phyloP scores from a whole-genome alignment of 2,329 filamentous ascomycete genomes.

The Emergomyces orientalis region DNA sequence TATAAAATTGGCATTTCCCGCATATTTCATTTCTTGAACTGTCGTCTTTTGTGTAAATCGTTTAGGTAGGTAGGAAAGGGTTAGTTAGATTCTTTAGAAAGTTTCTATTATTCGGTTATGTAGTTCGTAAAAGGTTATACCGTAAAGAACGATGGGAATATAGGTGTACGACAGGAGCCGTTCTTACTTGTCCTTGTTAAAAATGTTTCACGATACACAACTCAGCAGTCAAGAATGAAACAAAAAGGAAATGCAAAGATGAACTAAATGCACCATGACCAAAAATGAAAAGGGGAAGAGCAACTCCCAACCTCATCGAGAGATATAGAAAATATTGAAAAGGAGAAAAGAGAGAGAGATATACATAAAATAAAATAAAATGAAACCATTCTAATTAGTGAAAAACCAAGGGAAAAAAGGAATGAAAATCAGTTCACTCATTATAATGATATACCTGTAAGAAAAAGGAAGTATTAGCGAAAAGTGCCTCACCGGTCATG shows the following conservation, averaged over 20 bases:
- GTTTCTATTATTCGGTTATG: neutral
- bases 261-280: neutral
- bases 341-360: neutral
- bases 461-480: conserved; percentile 8
- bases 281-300: neutral
- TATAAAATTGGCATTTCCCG: too few species aligned
- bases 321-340: neutral
- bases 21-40: too few species aligned
- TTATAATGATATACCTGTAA: conserved; percentile 79
- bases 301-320: neutral
- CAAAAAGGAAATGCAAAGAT: neutral
- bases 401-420: neutral
- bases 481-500: neutral
- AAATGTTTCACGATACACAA: neutral
- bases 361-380: neutral
- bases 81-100: neutral
- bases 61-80: neutral
- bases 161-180: too few species aligned
- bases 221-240: neutral
- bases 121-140: neutral
- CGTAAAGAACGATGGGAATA: too few species aligned
- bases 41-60: neutral
- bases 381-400: neutral
- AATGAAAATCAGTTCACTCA: conserved; percentile 47
- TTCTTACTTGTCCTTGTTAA: too few species aligned